phyloP scores from a whole-genome alignment of 805 yeast species.

The Spathaspora hagerdaliae region DNA sequence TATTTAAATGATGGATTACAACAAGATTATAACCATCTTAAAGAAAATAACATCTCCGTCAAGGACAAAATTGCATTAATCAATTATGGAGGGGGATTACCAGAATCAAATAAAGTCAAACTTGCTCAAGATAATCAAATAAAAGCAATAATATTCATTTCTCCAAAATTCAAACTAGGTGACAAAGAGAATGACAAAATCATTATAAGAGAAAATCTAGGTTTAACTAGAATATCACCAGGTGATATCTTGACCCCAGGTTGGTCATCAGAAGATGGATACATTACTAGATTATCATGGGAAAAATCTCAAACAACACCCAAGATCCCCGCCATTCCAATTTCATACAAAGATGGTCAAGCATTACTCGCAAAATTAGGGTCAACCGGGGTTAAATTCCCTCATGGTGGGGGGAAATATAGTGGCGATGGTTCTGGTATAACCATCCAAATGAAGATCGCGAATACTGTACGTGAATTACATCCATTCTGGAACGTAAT shows the following conservation, averaged over 20 bases:
- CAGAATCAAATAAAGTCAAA: slow-evolving; percentile 34
- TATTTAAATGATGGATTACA: slow-evolving; percentile 66
- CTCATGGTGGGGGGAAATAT: slow-evolving; percentile 17
- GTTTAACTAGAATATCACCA: slow-evolving; percentile 53
- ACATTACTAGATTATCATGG: slow-evolving; percentile 38
- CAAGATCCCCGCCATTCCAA: slow-evolving; percentile 70
- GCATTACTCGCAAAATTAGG: slow-evolving; percentile 28
- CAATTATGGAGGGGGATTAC: slow-evolving; percentile 47
- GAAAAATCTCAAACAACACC: slow-evolving; percentile 53
- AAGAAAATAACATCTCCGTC: slow-evolving; percentile 32
- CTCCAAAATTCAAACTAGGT: slow-evolving; percentile 18
- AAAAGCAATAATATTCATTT: slow-evolving; percentile 64
- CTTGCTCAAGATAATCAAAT: slow-evolving; percentile 58
- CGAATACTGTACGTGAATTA: slow-evolving; percentile 42
- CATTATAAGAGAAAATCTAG: slow-evolving; percentile 55
- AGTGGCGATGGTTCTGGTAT: slow-evolving; percentile 20
- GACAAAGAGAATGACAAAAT: slow-evolving; percentile 28
- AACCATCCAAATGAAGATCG: slow-evolving; percentile 22
- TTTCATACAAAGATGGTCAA: slow-evolving; percentile 69
- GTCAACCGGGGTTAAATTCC: slow-evolving; percentile 25
- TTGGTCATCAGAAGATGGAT: slow-evolving; percentile 47
- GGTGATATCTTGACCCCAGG: slow-evolving; percentile 86
- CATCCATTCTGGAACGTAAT: slow-evolving; percentile 78
- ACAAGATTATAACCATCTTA: slow-evolving; percentile 47
- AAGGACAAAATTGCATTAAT: slow-evolving; percentile 54